These are phyloP conservation scores for Gliomastix tumulicola DNA, from an alignment of 2,329 filamentous ascomycete genomes.

Conservation along the genomic window DNA sequence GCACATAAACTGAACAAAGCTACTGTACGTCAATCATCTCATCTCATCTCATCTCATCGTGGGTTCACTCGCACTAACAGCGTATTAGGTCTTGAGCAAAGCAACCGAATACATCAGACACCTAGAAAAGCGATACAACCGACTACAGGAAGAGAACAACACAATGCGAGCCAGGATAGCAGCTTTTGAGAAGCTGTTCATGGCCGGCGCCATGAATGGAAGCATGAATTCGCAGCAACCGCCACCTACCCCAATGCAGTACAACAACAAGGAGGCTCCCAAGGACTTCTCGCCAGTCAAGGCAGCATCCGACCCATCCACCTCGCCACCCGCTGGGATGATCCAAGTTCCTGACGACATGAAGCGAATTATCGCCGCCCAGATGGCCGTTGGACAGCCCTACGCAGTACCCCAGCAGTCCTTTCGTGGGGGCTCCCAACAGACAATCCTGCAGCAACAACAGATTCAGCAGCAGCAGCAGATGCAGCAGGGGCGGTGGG, in stretches of 20 bases:
- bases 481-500: constrained; percentile 46
- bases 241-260: constrained; percentile 42
- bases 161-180: constrained; percentile 72
- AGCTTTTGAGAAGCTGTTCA: constrained; percentile 73
- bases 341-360: constrained; percentile 62
- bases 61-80: constrained; percentile 2
- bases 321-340: constrained; percentile 43
- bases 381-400: constrained; percentile 46
- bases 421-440: constrained; percentile 37
- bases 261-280: constrained; percentile 21
- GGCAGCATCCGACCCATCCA: constrained; percentile 17
- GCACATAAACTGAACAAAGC: constrained; percentile 96
- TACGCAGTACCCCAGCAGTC: constrained; percentile 42
- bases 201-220: constrained; percentile 63
- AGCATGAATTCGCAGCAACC: constrained; percentile 47
- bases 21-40: constrained; percentile 56
- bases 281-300: constrained; percentile 37
- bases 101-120: constrained; percentile 95
- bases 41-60: too few species aligned
- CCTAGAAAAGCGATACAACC: constrained; percentile 82
- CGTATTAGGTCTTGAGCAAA: constrained; percentile 69
- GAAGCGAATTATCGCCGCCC: constrained; percentile 53
- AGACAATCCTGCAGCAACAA: constrained; percentile 43
- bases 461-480: constrained; percentile 37
- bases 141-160: constrained; percentile 73